These are phyloP conservation scores for Alnus glutinosa DNA, from an alignment of 306 rosid species.

Conservation along the genomic window DNA sequence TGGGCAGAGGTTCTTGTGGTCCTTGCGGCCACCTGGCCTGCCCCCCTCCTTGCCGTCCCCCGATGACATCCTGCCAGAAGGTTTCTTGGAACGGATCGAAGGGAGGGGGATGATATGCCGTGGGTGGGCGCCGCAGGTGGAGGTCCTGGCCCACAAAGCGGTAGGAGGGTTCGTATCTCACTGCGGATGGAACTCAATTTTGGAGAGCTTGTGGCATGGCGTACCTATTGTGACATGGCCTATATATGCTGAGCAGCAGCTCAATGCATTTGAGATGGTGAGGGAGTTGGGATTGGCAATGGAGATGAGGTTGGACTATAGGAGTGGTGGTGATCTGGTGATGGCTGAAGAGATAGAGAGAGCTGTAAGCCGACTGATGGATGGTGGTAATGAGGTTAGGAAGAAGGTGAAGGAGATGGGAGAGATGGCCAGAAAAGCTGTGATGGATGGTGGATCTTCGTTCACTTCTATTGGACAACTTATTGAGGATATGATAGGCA, in stretches of 20 bases:
- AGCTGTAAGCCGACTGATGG: constrained; percentile 42
- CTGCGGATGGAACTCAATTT: constrained; percentile 71
- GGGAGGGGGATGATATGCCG: constrained; percentile 57
- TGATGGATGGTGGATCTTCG: constrained; percentile 44
- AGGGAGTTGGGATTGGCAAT: constrained; percentile 44
- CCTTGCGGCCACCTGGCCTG: constrained; percentile 7
- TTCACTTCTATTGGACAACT: constrained; percentile 26
- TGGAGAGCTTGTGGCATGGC: constrained; percentile 72
- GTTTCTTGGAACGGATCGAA: constrained; percentile 53
- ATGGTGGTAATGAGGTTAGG: constrained; percentile 23
- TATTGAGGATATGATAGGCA: constrained; percentile 23
- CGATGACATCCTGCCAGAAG: constrained; percentile 47
- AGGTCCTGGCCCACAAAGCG: constrained; percentile 50
- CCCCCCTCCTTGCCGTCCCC: constrained; percentile 6
- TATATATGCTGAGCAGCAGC: constrained; percentile 65
- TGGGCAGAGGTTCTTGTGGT: constrained; percentile 63
- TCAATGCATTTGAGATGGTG: constrained; percentile 63
- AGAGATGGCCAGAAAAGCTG: constrained; percentile 39
- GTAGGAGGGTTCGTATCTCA: constrained; percentile 58
- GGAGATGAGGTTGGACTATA: constrained; percentile 53
- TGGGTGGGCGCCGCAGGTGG: constrained; percentile 66
- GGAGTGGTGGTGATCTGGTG: constrained; percentile 33
- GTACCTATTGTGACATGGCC: constrained; percentile 77
- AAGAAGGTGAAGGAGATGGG: constrained; percentile 48
- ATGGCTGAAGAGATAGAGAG: constrained; percentile 52